Base-by-base conservation (phyloP, 2,329 filamentous ascomycete genomes). In the Apiospora marii region DNA sequence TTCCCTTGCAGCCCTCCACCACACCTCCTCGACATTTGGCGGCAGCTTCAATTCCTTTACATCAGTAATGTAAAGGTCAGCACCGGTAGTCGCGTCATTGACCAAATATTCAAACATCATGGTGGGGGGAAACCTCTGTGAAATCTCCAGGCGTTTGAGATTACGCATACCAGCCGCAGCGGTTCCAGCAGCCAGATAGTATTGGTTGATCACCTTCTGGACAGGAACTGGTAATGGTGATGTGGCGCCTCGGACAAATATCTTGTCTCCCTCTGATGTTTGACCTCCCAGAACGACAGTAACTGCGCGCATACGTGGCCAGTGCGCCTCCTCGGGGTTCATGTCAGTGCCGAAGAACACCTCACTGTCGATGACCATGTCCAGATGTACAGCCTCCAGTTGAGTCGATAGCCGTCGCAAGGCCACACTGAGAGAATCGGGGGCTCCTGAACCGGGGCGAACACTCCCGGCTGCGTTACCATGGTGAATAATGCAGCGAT, bases 51-150 rank as follows among this genome's bases (percentile, higher is more conserved):
- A 41, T 10, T 10, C 37, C 24, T 27, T 14, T 24, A 14, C 5
- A 10, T 30, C 12, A 12, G 12, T 30, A 14, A 30, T 24, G 24
- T 3, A 4, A 30, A 53, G 51, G 0, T 6, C 4, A 24, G 51
- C 51, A 5, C n/a, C 49, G 22, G 22, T 19, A 7, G 19, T 48
- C 5, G 19, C 44, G 3, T 48, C 8, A 1, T 16, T 22, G 16
- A 8, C 4, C 16, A 1, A 6, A 22, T 22, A 48, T 7, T 0
- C 1, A 1, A 48, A 8, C 0, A 4, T 19, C 16, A 19, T 19
- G 49, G 4, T 27, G 4, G 14, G n/a, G 1, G n/a, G n/a, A 51
- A 27, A 10, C 4, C 13, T n/a, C n/a, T n/a, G n/a, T n/a, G n/a
- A n/a, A n/a, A 51, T 51, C 2, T 4, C 14, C 0, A 51, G 10